Conservation (phyloP, 2,329 filamentous ascomycete species). For the Fusarium protoensiforme region DNA sequence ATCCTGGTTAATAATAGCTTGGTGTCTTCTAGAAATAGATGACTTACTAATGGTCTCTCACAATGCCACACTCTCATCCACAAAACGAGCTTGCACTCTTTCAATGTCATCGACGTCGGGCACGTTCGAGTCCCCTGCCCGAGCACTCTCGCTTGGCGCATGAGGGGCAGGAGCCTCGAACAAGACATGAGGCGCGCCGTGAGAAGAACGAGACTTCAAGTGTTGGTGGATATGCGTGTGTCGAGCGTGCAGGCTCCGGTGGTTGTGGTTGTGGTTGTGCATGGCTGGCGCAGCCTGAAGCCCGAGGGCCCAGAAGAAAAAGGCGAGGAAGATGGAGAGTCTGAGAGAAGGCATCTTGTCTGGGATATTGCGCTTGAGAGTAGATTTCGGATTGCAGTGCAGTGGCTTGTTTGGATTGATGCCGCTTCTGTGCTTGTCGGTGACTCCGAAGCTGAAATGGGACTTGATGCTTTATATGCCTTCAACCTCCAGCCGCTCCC, state of each 20-base stretch:
- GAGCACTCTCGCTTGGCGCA: slow-evolving; percentile 17
- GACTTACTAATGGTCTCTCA: not conserved
- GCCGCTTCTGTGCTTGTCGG: slow-evolving; percentile 12
- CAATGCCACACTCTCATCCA: slow-evolving; percentile 4
- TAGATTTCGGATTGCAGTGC: not conserved
- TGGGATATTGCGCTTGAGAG: not conserved
- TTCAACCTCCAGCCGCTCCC: slow-evolving; percentile 21
- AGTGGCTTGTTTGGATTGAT: not conserved
- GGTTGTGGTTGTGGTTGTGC: slow-evolving; percentile 33
- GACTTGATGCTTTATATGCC: slow-evolving; percentile 27
- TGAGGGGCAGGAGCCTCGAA: slow-evolving; percentile 17
- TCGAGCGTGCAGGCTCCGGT: slow-evolving; percentile 28
- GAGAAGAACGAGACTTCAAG: slow-evolving; percentile 9
- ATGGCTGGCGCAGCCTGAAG: slow-evolving; percentile 41
- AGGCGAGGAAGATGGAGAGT: slow-evolving; percentile 28
- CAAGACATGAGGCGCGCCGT: slow-evolving; percentile 3
- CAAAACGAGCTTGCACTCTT: slow-evolving; percentile 1
- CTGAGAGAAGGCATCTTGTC: slow-evolving; percentile 33
- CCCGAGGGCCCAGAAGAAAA: slow-evolving; percentile 37
- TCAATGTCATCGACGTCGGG: not conserved
- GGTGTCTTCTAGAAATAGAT: not conserved
- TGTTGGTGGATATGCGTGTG: slow-evolving; percentile 52
- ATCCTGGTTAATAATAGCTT: not conserved
- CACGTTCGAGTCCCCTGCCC: not conserved
- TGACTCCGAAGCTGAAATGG: not conserved